Evolutionary conservation across 2,329 filamentous ascomycete genomes (phyloP), one percentile per base, ranked within the genome.

Genomic region (Domatiomyces catenatus): DNA sequence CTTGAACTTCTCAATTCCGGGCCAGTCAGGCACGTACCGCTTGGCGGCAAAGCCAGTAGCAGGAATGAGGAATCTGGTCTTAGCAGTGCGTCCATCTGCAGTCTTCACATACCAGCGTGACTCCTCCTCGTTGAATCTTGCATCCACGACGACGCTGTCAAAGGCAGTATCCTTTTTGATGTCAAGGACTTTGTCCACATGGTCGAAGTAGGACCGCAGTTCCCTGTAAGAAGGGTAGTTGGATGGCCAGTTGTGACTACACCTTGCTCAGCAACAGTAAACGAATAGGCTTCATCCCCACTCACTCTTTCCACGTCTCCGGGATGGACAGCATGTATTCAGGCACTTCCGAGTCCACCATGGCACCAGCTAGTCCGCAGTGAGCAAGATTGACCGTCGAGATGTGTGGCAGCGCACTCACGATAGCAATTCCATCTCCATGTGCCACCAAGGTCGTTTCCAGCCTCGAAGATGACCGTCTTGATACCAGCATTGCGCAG

Each of bases 1-100:
- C 50, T 77, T 70, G 69, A 80, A 83, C 24, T 18, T 77, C 7
- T 65, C 71, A 54, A 81, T 70, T 10, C 79, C 78, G 8, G 72
- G 70, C 71, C 75, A 81, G 50, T 58, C 56, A 0, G 80, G 79
- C 28, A 79, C 73, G 55, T 82, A 74, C 15, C 77, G 67, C 59
- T 77, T 79, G 1, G 79, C 75, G 0, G 79, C 72, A 47, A 72
- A 72, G 0, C 75, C 75, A 1, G 69, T 69, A 8, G 67, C 68
- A 7, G 69, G 61, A 20, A 77, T 56, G 1, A 77, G 63, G 55
- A 67, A 76, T 15, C 64, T 68, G n/a, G 66, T 61, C 8, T 62
- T 66, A 15, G 66, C 68, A 15, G 51, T 60, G 5, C 60, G 56
- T 2, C 72, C 73, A 26, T 67, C 66, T 7, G 65, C 64, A 0